Evolutionary conservation across 2,329 filamentous ascomycete species (phyloP).

Genomic region (Huntiella savannae): DNA sequence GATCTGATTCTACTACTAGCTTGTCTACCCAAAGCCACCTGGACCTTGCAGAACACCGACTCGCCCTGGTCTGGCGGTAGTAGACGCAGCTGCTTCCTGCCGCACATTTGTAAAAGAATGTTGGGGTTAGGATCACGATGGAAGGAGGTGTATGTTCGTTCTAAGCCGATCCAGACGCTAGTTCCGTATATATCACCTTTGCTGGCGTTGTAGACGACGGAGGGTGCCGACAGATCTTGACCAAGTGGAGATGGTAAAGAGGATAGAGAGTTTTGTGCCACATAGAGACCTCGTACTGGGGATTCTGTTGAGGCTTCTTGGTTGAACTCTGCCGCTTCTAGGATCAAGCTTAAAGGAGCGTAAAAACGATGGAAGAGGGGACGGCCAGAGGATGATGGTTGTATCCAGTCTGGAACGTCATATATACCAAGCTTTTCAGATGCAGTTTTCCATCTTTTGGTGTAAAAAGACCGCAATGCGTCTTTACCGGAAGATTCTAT

Average conservation of each 20-base stretch:
- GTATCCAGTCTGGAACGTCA: constrained; percentile 1
- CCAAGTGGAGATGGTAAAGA: constrained; percentile 46
- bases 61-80: constrained; percentile 45
- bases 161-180: constrained; percentile 73
- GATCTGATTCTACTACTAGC: constrained; percentile 42
- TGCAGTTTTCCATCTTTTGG: neutral
- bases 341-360: constrained; percentile 45
- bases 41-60: constrained; percentile 38
- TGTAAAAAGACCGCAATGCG: constrained; percentile 13
- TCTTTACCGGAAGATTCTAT: constrained; percentile 5
- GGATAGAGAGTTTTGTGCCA: constrained; percentile 60
- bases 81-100: constrained; percentile 54
- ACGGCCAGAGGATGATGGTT: constrained; percentile 1
- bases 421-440: neutral
- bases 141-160: constrained; percentile 75
- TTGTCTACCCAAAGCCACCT: constrained; percentile 20
- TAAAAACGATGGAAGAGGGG: constrained; percentile 34
- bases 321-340: constrained; percentile 35
- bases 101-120: constrained; percentile 65
- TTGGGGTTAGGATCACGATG: constrained; percentile 93
- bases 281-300: constrained; percentile 41
- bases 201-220: constrained; percentile 41
- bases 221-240: constrained; percentile 48
- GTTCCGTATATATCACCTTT: constrained; percentile 73
- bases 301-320: constrained; percentile 13